Percentiles rank a stretch among this genome's conserved stretches.
phyloP scores from a whole-genome alignment of 495 filamentous ascomycete species.

The Hypoxylon perforatum region DNA sequence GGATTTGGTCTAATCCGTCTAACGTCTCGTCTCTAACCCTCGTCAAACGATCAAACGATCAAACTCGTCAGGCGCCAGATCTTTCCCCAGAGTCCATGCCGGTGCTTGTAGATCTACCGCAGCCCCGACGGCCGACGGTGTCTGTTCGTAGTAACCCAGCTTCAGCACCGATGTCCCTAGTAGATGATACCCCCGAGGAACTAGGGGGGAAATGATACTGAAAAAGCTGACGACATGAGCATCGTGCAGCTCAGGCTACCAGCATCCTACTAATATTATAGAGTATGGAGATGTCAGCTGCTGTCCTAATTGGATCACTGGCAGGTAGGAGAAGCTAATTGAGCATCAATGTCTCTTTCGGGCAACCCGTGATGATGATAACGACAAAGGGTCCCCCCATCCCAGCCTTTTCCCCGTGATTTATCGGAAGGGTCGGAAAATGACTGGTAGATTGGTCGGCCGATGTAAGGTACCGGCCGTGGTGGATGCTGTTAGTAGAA shows the following conservation, averaged over 20 bases:
- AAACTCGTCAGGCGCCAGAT: conserved; percentile 30
- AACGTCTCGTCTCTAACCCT: conserved; percentile 1
- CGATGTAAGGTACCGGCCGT: conserved; percentile 45
- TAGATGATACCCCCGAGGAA: conserved; percentile 17
- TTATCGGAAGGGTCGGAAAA: conserved; percentile 40
- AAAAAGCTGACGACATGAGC: conserved; percentile 35
- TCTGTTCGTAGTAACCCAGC: conserved; percentile 16
- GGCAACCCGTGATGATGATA: conserved; percentile 41
- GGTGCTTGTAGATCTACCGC: conserved; percentile 32
- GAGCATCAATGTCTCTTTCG: conserved; percentile 33
- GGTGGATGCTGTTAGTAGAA: conserved; percentile 32
- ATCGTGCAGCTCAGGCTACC: conserved; percentile 30
- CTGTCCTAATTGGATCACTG: conserved; percentile 36
- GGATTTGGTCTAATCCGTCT: neutral
- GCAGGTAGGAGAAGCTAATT: conserved; percentile 28
- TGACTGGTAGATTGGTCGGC: conserved; percentile 44
- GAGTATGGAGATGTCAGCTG: conserved; percentile 43
- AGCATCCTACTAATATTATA: conserved; percentile 28
- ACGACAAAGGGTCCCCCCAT: conserved; percentile 41
- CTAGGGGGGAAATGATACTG: conserved; percentile 28
- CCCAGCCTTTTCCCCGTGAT: conserved; percentile 40
- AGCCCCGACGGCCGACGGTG: conserved; percentile 20
- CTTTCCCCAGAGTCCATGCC: conserved; percentile 26
- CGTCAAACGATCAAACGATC: conserved; percentile 23
- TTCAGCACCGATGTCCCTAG: conserved; percentile 10